Conservation (phyloP, 257 asterid species). For the Avicennia marina region DNA sequence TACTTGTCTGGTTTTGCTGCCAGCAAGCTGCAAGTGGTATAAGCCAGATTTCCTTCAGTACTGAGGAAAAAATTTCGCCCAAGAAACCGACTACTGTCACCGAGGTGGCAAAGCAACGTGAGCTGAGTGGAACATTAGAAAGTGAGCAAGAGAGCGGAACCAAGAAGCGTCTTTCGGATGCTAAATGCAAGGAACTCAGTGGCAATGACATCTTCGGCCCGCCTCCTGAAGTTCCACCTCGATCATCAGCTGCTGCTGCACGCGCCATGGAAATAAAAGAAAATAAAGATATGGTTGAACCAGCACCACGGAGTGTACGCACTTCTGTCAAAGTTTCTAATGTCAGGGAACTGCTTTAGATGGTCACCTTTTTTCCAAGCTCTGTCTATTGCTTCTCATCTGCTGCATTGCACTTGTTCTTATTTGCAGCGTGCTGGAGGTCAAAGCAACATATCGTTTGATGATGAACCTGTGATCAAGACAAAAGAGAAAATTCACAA, state of each 20-base stretch:
- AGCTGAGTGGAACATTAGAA: conserved; percentile 84
- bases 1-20: conserved; percentile 3
- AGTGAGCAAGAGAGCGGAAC: conserved; percentile 69
- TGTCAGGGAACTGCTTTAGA: no score
- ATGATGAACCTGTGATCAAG: conserved; percentile 66
- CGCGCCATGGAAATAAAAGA: conserved; percentile 87
- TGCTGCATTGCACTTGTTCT: neutral
- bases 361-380: no score
- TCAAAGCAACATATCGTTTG: conserved; percentile 73
- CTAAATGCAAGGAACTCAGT: conserved; percentile 85
- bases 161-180: conserved; percentile 81
- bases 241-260: conserved; percentile 78
- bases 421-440: conserved; percentile 85
- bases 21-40: conserved; percentile 79
- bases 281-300: conserved; percentile 86
- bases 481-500: conserved; percentile 64
- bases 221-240: conserved; percentile 94
- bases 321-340: no score
- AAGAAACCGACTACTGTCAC: conserved; percentile 78
- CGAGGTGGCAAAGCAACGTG: conserved; percentile 96
- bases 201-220: conserved; percentile 95
- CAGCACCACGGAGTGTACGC: conserved; percentile 44
- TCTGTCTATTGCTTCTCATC: no score
- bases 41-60: conserved; percentile 88
- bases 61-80: conserved; percentile 69